Conservation (phyloP, 352 stramenopile genomes). For the Pythium sp. region DNA sequence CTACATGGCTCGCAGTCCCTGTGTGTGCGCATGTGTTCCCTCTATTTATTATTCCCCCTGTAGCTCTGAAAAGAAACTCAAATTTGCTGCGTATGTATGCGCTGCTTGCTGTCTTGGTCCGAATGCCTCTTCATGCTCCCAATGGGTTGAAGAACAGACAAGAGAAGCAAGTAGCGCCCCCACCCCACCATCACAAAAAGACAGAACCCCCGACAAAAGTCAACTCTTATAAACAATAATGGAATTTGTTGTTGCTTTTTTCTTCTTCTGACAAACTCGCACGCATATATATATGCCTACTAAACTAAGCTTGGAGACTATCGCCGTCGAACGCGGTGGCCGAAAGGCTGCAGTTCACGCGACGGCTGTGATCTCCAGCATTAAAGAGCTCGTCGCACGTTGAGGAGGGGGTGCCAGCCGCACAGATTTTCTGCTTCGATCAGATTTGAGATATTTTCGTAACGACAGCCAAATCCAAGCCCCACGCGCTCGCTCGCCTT, state of each 20-base stretch:
- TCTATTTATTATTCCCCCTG: slow-evolving; percentile 31
- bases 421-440: neutral
- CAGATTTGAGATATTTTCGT: slow-evolving; percentile 6
- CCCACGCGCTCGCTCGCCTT: neutral
- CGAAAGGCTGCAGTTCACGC: neutral
- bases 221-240: slow-evolving; percentile 18
- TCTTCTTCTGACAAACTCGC: neutral
- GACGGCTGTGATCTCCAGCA: neutral
- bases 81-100: slow-evolving; percentile 17
- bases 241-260: slow-evolving; percentile 12
- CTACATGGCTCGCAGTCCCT: slow-evolving; percentile 11
- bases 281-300: neutral
- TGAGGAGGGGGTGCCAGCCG: neutral
- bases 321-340: neutral
- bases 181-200: neutral
- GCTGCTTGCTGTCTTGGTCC: neutral
- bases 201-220: neutral
- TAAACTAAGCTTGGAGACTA: neutral
- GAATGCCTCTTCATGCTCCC: neutral
- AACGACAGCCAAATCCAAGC: slow-evolving; percentile 4
- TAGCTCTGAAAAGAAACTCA: slow-evolving; percentile 10
- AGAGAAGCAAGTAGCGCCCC: slow-evolving; percentile 2
- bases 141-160: neutral
- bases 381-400: too few relatives aligned
- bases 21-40: slow-evolving; percentile 20